These are phyloP conservation scores for Pyrenophora tritici-repentis DNA, from an alignment of 2,329 filamentous ascomycete genomes.

Conservation along the genomic window DNA sequence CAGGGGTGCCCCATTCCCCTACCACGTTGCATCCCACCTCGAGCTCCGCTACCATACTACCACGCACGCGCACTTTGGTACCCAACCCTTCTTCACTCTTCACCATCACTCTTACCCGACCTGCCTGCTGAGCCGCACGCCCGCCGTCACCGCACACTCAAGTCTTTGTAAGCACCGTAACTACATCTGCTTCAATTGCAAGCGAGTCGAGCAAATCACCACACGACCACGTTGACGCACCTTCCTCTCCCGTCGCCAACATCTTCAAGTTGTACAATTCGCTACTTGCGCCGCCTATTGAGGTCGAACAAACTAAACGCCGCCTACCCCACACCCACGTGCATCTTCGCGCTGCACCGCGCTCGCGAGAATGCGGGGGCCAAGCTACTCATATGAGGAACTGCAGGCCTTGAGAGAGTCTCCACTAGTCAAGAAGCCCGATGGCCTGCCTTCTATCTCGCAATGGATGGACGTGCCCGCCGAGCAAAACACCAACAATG, in stretches of 20 bases:
- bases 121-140: slow-evolving; percentile 8
- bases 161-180: slow-evolving; percentile 15
- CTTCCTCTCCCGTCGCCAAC: slow-evolving; percentile 14
- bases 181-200: slow-evolving; percentile 19
- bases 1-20: slow-evolving; percentile 29
- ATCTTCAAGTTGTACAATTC: slow-evolving; percentile 10
- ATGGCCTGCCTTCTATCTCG: slow-evolving; percentile 78
- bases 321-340: slow-evolving; percentile 23
- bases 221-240: slow-evolving; percentile 24
- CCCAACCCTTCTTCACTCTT: too few species aligned
- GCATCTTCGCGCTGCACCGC: slow-evolving; percentile 11
- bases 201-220: slow-evolving; percentile 24
- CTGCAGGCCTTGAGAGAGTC: slow-evolving; percentile 78
- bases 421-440: slow-evolving; percentile 80
- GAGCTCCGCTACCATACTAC: slow-evolving; percentile 20
- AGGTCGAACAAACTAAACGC: slow-evolving; percentile 8
- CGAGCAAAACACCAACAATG: slow-evolving; percentile 35
- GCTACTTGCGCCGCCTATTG: slow-evolving; percentile 1
- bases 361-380: slow-evolving; percentile 36
- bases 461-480: slow-evolving; percentile 88
- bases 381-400: slow-evolving; percentile 72
- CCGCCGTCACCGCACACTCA: slow-evolving; percentile 18
- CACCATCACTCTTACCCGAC: neutral
- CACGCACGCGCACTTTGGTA: slow-evolving; percentile 6
- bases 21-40: slow-evolving; percentile 34